Base-by-base conservation (phyloP, 805 yeast genomes). In the Kuraishia hungarica region DNA sequence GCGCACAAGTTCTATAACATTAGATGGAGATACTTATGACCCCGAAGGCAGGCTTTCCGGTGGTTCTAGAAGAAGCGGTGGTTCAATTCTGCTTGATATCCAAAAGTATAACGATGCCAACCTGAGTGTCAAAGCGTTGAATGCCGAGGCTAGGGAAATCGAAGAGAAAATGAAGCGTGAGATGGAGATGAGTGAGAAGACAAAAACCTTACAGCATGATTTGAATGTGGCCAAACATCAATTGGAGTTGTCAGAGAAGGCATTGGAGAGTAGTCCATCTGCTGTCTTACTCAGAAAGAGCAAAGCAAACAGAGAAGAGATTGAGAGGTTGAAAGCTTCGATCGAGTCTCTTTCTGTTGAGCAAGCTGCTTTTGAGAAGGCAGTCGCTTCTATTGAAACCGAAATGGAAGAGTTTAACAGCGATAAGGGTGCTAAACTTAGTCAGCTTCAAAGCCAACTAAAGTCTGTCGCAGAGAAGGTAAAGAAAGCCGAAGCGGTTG, bases 41-140 rank as follows among this genome's bases (percentile, higher is more conserved):
- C 99, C 99, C 0, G 90, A 87, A 60, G 99, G 99, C 17, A 89
- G 96, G 7, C 74, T 94, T 26, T 88, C 97, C 1, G 99, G 99
- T 51, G 98, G 98, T n/a, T 84, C 96, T 21, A 78, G 93, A 61
- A 83, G 77, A 59, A 74, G 75, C 52, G 72, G 80, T 17, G 76
- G 81, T 1, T 79, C 90, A 0, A 68, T 87, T 2, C 73, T 92
- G 55, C 67, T 81, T 11, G 81, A 80, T 50, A 81, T 91, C 66
- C 93, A 86, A 62, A 80, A 80, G 56, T 85, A 78, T 60, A 87
- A 87, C 62, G 67, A 63, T 17, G 63, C 79, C 13, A 71, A 72
- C 23, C 61, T 63, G 10, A 71, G 73, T 55, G 65, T 82, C 13
- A 67, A 69, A 19, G 64, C 59, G 2, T 62, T 82, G 46, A 80